These are phyloP conservation scores for Calonectria pauciramosa DNA, from an alignment of 2,329 filamentous ascomycete species.

Conservation along the genomic window DNA sequence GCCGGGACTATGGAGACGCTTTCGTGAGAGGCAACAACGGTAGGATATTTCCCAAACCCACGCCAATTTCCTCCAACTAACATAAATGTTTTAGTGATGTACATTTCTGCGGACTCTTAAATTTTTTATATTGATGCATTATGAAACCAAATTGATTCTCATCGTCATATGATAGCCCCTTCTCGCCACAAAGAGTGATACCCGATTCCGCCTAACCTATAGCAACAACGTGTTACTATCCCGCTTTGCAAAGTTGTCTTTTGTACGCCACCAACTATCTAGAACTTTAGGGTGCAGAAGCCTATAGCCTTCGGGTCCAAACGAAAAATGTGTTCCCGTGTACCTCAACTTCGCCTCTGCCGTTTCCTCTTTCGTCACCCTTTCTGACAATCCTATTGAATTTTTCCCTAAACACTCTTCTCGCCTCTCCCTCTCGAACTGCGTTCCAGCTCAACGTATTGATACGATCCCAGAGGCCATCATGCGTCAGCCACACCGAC, in stretches of 20 bases:
- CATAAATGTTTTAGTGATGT: constrained; percentile 68
- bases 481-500: constrained; percentile 68
- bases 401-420: constrained; percentile 60
- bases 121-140: constrained; percentile 28
- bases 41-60: constrained; percentile 54
- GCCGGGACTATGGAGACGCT: constrained; percentile 90
- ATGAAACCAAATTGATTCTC: constrained; percentile 34
- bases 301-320: constrained; percentile 69
- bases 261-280: not conserved
- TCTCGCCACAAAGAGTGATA: not conserved
- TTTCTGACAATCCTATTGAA: constrained; percentile 68
- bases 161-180: not conserved
- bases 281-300: too few relatives aligned
- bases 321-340: constrained; percentile 75
- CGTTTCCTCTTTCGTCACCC: constrained; percentile 69
- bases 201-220: not conserved
- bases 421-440: constrained; percentile 66
- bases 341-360: constrained; percentile 72
- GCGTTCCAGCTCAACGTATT: constrained; percentile 78
- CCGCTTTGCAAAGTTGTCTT: not conserved
- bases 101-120: constrained; percentile 75
- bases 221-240: not conserved
- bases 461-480: constrained; percentile 74
- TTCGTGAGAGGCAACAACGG: constrained; percentile 98
- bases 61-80: constrained; percentile 24